These are phyloP conservation scores for Aspergillus nomiae DNA, from an alignment of 2,329 filamentous ascomycete species.

Conservation along the genomic window DNA sequence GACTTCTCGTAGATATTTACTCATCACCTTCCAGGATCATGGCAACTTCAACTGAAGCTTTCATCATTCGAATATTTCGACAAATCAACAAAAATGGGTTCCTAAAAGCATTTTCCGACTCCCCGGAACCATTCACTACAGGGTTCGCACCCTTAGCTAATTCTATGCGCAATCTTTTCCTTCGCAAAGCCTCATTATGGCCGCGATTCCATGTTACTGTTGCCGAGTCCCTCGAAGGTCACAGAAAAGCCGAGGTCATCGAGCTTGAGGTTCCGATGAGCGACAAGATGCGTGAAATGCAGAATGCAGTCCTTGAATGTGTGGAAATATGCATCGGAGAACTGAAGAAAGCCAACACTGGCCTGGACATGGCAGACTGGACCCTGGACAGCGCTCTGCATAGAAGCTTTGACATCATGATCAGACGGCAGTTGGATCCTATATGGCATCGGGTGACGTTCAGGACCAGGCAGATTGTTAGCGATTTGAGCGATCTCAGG, in stretches of 20 bases:
- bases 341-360: slow-evolving; percentile 85
- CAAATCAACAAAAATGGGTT: slow-evolving; percentile 95
- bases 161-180: slow-evolving; percentile 90
- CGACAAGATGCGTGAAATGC: slow-evolving; percentile 87
- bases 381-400: slow-evolving; percentile 90
- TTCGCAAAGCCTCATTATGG: slow-evolving; percentile 86
- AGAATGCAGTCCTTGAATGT: slow-evolving; percentile 92
- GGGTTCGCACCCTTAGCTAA: slow-evolving; percentile 86
- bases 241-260: slow-evolving; percentile 92
- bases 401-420: slow-evolving; percentile 85
- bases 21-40: slow-evolving; percentile 57
- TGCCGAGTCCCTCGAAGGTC: slow-evolving; percentile 84
- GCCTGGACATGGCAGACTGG: slow-evolving; percentile 96
- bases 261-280: slow-evolving; percentile 97
- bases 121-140: slow-evolving; percentile 83
- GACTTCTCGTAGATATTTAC: neutral
- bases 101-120: slow-evolving; percentile 93
- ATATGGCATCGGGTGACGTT: slow-evolving; percentile 97
- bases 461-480: slow-evolving; percentile 92
- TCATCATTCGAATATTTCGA: slow-evolving; percentile 89
- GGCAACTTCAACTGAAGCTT: slow-evolving; percentile 88
- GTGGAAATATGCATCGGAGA: slow-evolving; percentile 94
- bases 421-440: slow-evolving; percentile 87
- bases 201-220: slow-evolving; percentile 92
- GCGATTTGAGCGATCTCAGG: slow-evolving; percentile 80